A percentile compares a stretch with the other conserved stretches of the same genome.
Conservation (phyloP, 1,284 basidiomycete genomes). For the Puccinia hordei region DNA sequence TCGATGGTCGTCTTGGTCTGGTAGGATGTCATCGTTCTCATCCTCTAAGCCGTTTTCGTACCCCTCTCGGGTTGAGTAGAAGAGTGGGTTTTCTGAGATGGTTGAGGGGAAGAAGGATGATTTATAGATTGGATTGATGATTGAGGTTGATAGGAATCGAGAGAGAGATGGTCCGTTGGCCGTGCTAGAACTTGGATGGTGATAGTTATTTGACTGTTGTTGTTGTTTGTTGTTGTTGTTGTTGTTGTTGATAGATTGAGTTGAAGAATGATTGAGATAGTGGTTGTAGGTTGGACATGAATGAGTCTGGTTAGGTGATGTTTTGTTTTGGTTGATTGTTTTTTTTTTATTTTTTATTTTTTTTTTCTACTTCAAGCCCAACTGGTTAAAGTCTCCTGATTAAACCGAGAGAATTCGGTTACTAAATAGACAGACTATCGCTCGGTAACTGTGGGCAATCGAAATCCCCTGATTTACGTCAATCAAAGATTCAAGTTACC, state of each 20-base stretch:
- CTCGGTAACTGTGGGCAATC: too few species aligned
- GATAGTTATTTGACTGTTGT: too few species aligned
- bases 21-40: constrained; percentile 40
- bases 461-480: too few species aligned
- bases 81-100: not conserved
- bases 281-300: constrained; percentile 15
- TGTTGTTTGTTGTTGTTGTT: constrained; percentile 2
- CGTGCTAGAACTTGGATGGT: not conserved
- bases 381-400: too few species aligned
- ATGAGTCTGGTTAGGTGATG: too few species aligned
- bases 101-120: constrained; percentile 12
- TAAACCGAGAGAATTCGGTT: too few species aligned
- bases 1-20: constrained; percentile 35
- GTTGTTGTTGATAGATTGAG: constrained; percentile 18
- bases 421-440: too few species aligned
- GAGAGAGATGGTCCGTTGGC: constrained; percentile 35
- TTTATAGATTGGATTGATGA: constrained; percentile 43
- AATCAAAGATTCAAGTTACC: too few species aligned
- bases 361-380: too few species aligned
- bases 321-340: too few species aligned
- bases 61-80: constrained; percentile 37
- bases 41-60: constrained; percentile 25
- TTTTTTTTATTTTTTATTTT: too few species aligned
- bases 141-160: constrained; percentile 33
- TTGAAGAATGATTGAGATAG: constrained; percentile 6